These are phyloP conservation scores for Aureobasidium subglaciale DNA, from an alignment of 2,329 filamentous ascomycete species.

Conservation along the genomic window DNA sequence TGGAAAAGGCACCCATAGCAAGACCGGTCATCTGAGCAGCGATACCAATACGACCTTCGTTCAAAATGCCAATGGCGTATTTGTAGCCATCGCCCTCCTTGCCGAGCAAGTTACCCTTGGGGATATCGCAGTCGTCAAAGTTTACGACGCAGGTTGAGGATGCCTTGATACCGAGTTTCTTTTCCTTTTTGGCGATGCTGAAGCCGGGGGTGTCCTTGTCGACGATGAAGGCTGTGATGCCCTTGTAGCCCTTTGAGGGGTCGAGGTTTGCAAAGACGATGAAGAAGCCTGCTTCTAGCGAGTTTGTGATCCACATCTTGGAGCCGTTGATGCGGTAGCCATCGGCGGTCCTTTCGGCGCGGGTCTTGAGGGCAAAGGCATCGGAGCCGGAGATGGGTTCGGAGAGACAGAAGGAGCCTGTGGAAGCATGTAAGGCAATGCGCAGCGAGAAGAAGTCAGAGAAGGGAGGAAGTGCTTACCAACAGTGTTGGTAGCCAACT, in stretches of 20 bases:
- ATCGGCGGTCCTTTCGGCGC: conserved; percentile 71
- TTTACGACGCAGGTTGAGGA: conserved; percentile 95
- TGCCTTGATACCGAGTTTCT: conserved; percentile 95
- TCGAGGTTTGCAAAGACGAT: conserved; percentile 97
- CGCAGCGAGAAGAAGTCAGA: conserved; percentile 15
- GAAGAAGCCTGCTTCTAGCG: conserved; percentile 87
- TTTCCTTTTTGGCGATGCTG: conserved; percentile 97
- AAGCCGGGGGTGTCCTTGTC: conserved; percentile 88
- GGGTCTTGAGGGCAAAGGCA: conserved; percentile 89
- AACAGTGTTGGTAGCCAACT: conserved; percentile 81
- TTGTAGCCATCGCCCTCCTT: conserved; percentile 92
- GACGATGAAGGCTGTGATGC: conserved; percentile 91
- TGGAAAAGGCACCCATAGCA: conserved; percentile 89
- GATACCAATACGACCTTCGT: conserved; percentile 96
- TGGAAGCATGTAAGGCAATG: background rate
- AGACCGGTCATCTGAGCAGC: conserved; percentile 98
- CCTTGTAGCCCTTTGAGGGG: conserved; percentile 87
- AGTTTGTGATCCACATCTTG: conserved; percentile 99
- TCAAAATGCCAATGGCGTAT: conserved; percentile 88
- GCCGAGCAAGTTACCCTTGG: conserved; percentile 80
- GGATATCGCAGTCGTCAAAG: conserved; percentile 92
- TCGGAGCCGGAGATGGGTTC: conserved; percentile 91
- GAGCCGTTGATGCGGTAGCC: conserved; percentile 83
- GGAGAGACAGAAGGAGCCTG: conserved; percentile 79
- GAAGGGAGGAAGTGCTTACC: conserved; percentile 34